Evolutionary conservation across 2,329 filamentous ascomycete genomes (phyloP), one percentile per base, ranked within the genome.

Genomic region (Nectriaceae sp.): DNA sequence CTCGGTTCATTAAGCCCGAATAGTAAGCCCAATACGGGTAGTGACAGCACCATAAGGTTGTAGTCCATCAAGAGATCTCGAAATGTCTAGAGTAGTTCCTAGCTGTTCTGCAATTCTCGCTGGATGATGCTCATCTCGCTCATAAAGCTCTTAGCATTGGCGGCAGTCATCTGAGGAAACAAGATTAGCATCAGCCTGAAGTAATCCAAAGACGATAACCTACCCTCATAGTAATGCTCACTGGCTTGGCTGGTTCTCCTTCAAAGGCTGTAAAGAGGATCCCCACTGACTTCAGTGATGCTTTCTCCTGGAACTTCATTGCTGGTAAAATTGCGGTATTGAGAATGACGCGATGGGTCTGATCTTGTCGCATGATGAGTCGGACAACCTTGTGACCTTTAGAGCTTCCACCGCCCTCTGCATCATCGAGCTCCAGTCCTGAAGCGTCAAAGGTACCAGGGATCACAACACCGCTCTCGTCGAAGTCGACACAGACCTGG

Each of bases 331-430:
- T 78, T 1, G 85, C 83, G 1, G 88, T 90, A 71, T 97, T 97
- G 42, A 97, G 76, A 53, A 96, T 85, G 45, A 97, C 84, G 19
- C 90, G 83, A 62, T 92, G 85, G 1, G 90, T 94, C 51, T 91
- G 90, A 63, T 97, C 92, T 57, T 95, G 90, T 16, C 93, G 87
- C 84, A 97, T 91, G 52, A 97, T 81, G 56, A 97, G 81, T 36
- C 93, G 87, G 20, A 87, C 79, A 47, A 82, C 75, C 55, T 79
- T 78, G 43, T 74, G 69, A 16, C 59, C 56, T 49, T 59, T 54
- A 6, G 49, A 41, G 2, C 55, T 59, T 33, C 60, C 64, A 18
- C 57, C 60, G 4, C 57, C 63, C 35, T 62, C 68, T 11, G 66
- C 67, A 2, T 75, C 71, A 16, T 78, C 73, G 3, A 75, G 68